Evolutionary conservation across 2,329 filamentous ascomycete species (phyloP).

Genomic region (Colletotrichum karsti): DNA sequence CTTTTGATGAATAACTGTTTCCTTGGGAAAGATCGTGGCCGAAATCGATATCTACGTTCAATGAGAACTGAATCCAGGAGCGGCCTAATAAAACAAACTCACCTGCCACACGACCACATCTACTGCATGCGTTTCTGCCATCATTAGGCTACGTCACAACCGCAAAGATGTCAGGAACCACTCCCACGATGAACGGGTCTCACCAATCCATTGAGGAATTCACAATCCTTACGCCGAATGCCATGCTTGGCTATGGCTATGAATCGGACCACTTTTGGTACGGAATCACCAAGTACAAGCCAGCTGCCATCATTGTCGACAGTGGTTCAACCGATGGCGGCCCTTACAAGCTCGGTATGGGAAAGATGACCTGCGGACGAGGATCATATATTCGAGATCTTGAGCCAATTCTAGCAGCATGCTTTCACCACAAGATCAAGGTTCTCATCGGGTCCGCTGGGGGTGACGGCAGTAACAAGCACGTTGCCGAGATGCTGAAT

Average conservation of each 20-base stretch:
- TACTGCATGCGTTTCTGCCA: too few species aligned
- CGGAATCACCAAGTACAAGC: conserved; percentile 38
- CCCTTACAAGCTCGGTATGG: conserved; percentile 50
- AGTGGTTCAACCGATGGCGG: conserved; percentile 46
- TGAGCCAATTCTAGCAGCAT: conserved; percentile 43
- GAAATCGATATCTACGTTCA: too few species aligned
- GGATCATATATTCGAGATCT: conserved; percentile 52
- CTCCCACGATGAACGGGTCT: background rate
- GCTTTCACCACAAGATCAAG: conserved; percentile 42
- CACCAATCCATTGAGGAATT: background rate
- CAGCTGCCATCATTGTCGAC: conserved; percentile 44
- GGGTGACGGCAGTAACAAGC: conserved; percentile 53
- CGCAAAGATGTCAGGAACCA: background rate
- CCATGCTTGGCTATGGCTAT: conserved; percentile 60
- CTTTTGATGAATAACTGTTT: too few species aligned
- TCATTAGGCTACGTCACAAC: background rate
- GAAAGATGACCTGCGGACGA: conserved; percentile 47
- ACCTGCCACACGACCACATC: too few species aligned
- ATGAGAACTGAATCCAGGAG: too few species aligned
- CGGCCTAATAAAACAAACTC: too few species aligned
- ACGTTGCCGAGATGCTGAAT: conserved; percentile 47
- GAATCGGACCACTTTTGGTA: conserved; percentile 38
- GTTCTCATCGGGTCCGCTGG: conserved; percentile 54
- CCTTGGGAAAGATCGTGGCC: too few species aligned
- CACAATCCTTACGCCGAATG: conserved; percentile 51